Conservation (phyloP, 306 rosid genomes). For the Acmispon strigosus region DNA sequence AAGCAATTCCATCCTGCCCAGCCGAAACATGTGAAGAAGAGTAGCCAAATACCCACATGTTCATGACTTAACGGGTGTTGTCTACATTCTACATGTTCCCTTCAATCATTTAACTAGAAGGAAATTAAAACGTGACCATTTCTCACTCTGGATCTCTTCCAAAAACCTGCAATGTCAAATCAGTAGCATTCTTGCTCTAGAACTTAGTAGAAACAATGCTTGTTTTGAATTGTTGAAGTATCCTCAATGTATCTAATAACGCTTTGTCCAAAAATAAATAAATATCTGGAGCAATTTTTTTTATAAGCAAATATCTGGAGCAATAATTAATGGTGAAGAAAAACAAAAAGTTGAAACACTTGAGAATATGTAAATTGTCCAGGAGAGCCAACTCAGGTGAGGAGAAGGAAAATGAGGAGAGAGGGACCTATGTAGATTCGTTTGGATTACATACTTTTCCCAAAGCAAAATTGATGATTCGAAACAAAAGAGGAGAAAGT, state of each 20-base stretch:
- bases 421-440: conserved; percentile 50
- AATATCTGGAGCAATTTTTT: no score
- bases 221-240: neutral
- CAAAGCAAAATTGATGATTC: conserved; percentile 35
- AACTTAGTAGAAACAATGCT: neutral
- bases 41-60: no score
- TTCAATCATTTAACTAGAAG: neutral
- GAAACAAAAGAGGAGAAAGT: conserved; percentile 28
- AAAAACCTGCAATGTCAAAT: conserved; percentile 13
- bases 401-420: conserved; percentile 22
- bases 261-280: neutral
- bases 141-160: neutral
- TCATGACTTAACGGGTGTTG: conserved; percentile 21
- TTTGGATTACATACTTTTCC: conserved; percentile 37
- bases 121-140: neutral
- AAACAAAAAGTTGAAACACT: neutral
- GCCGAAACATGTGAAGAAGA: no score
- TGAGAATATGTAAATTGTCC: neutral
- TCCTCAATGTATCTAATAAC: neutral
- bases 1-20: no score
- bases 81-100: conserved; percentile 5
- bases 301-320: no score
- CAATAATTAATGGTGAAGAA: neutral
- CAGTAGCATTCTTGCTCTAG: neutral
- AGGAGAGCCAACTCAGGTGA: conserved; percentile 37